phyloP scores from a whole-genome alignment of 2,329 filamentous ascomycete genomes.

The Lizonia empirigonia region DNA sequence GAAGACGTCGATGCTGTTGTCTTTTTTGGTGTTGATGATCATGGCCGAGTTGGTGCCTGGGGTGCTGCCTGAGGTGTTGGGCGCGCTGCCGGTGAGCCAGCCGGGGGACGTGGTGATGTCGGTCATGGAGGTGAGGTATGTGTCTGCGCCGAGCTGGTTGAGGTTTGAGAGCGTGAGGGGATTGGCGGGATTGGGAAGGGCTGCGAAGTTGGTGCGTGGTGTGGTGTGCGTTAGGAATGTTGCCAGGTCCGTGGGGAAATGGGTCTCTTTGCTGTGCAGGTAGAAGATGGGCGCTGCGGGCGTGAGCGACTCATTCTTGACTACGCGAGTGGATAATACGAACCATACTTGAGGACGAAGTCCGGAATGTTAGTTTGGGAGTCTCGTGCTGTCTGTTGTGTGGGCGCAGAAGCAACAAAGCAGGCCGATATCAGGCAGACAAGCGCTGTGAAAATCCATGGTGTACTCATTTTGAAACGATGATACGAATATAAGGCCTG shows the following conservation, averaged over 20 bases:
- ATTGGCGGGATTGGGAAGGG: slow-evolving; percentile 39
- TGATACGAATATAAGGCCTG: too few relatives aligned
- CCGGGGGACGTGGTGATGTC: slow-evolving; percentile 49
- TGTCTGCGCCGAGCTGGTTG: slow-evolving; percentile 49
- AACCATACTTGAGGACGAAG: slow-evolving; percentile 49
- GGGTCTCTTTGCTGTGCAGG: slow-evolving; percentile 51
- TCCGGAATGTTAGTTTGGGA: slow-evolving; percentile 39
- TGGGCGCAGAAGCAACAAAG: slow-evolving; percentile 23
- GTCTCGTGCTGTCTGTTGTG: slow-evolving; percentile 27
- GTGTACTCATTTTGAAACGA: not conserved
- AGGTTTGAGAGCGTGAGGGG: slow-evolving; percentile 52
- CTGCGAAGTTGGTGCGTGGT: slow-evolving; percentile 47
- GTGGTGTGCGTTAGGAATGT: slow-evolving; percentile 50
- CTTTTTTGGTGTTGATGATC: slow-evolving; percentile 63
- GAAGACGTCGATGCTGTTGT: slow-evolving; percentile 62
- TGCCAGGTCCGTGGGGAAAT: slow-evolving; percentile 52
- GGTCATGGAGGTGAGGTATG: slow-evolving; percentile 55
- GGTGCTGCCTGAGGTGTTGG: slow-evolving; percentile 58
- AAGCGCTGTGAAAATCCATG: not conserved
- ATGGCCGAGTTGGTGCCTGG: slow-evolving; percentile 58
- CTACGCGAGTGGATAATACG: slow-evolving; percentile 1
- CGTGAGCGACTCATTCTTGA: slow-evolving; percentile 12
- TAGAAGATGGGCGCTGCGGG: slow-evolving; percentile 52
- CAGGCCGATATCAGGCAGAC: not conserved
- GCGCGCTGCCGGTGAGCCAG: slow-evolving; percentile 59